Evolutionary conservation across 2,329 filamentous ascomycete species (phyloP).

Genomic region (Hirsutella thompsonii): DNA sequence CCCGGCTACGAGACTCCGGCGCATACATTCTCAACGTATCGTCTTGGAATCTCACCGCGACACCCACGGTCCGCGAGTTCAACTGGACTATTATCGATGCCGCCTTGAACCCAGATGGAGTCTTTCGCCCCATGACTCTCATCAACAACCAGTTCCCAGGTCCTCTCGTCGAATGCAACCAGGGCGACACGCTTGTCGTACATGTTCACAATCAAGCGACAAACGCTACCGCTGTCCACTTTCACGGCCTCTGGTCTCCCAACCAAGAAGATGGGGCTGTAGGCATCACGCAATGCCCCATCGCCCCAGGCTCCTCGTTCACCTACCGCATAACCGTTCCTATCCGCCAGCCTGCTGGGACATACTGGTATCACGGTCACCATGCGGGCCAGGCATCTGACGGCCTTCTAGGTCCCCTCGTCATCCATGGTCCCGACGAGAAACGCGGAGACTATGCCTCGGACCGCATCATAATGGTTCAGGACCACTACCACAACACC

Average conservation of each 20-base stretch:
- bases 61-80: conserved; percentile 40
- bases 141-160: conserved; percentile 68
- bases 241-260: conserved; percentile 60
- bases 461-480: conserved; percentile 54
- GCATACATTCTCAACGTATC: conserved; percentile 43
- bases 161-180: conserved; percentile 59
- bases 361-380: conserved; percentile 53
- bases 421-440: conserved; percentile 44
- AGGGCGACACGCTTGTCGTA: conserved; percentile 59
- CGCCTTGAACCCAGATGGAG: conserved; percentile 46
- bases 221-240: conserved; percentile 59
- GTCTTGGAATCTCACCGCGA: conserved; percentile 39
- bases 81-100: conserved; percentile 47
- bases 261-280: conserved; percentile 63
- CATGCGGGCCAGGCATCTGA: conserved; percentile 52
- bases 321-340: conserved; percentile 53
- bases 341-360: conserved; percentile 29
- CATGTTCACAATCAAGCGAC: conserved; percentile 54
- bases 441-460: conserved; percentile 18
- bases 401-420: conserved; percentile 52
- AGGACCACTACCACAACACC: conserved; percentile 58
- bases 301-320: conserved; percentile 48
- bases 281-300: conserved; percentile 54
- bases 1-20: conserved; percentile 18
- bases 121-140: conserved; percentile 46